Percentiles rank a stretch among this genome's conserved stretches.
Conservation (phyloP, 768 basidiomycete genomes). For the Pisolithus marmoratus region DNA sequence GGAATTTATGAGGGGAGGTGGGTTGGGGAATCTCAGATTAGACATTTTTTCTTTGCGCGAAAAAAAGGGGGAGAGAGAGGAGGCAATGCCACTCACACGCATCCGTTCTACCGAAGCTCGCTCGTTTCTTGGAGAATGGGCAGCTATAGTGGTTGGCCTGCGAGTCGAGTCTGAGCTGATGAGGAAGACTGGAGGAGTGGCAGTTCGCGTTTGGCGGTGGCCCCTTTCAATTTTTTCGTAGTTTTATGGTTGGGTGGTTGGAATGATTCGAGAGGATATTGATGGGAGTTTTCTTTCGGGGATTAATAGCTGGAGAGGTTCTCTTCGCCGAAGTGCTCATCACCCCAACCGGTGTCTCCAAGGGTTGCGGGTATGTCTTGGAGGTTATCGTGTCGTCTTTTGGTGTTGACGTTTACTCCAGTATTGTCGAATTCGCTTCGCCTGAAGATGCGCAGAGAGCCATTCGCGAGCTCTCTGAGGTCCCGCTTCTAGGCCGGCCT, state of each 20-base stretch:
- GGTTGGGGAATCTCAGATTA: constrained; percentile 75
- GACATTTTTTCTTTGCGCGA: constrained; percentile 44
- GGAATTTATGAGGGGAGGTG: constrained; percentile 99
- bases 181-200: constrained; percentile 27
- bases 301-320: constrained; percentile 97
- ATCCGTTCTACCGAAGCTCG: constrained; percentile 32
- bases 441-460: constrained; percentile 86
- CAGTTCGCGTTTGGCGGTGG: constrained; percentile 24
- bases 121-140: constrained; percentile 26
- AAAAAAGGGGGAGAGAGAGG: constrained; percentile 24
- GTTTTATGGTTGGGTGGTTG: constrained; percentile 42
- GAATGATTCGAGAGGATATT: constrained; percentile 77
- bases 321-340: constrained; percentile 99
- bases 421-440: constrained; percentile 94
- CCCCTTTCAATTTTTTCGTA: constrained; percentile 35
- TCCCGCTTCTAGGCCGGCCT: constrained; percentile 84
- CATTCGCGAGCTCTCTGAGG: constrained; percentile 86
- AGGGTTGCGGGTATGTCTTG: constrained; percentile 92
- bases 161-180: constrained; percentile 30
- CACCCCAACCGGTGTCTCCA: constrained; percentile 94
- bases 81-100: constrained; percentile 22
- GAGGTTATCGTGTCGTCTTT: neutral
- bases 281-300: constrained; percentile 89
- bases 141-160: constrained; percentile 22
- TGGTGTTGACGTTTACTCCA: constrained; percentile 28